Percentiles rank a stretch among this genome's conserved stretches.
Evolutionary conservation across 768 basidiomycete genomes (phyloP).

Genomic region (Phanerodontia chrysosporium): DNA sequence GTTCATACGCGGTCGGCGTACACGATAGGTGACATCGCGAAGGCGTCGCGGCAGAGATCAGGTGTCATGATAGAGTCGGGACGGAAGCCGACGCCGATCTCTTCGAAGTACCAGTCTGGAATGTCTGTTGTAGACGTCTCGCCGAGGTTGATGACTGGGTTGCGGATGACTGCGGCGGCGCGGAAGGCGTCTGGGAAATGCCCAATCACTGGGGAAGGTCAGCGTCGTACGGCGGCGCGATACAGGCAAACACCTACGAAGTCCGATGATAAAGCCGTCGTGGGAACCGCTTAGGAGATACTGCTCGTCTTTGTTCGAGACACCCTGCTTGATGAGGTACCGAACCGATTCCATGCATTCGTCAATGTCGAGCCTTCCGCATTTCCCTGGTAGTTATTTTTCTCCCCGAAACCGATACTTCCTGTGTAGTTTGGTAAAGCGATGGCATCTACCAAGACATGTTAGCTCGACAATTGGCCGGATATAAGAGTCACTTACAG

Average conservation of each 20-base stretch:
- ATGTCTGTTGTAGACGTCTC: slow-evolving; percentile 59
- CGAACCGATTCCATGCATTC: slow-evolving; percentile 55
- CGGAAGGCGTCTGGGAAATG: slow-evolving; percentile 60
- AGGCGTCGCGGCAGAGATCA: slow-evolving; percentile 39
- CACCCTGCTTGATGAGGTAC: slow-evolving; percentile 45
- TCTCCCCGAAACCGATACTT: slow-evolving; percentile 61
- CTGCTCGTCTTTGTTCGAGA: slow-evolving; percentile 48
- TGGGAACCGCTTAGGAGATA: slow-evolving; percentile 66
- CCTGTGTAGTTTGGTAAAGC: slow-evolving; percentile 67
- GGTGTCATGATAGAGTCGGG: slow-evolving; percentile 38
- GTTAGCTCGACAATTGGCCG: too few relatives aligned
- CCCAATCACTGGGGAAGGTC: slow-evolving; percentile 49
- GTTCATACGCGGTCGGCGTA: slow-evolving; percentile 46
- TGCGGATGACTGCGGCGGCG: slow-evolving; percentile 60
- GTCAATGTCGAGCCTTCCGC: slow-evolving; percentile 61
- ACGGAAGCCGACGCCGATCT: slow-evolving; percentile 33
- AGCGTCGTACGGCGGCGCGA: background rate
- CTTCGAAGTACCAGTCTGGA: slow-evolving; percentile 59
- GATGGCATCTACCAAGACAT: slow-evolving; percentile 63
- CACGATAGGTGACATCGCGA: slow-evolving; percentile 49
- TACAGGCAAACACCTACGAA: slow-evolving; percentile 38
- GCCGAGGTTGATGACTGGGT: slow-evolving; percentile 64
- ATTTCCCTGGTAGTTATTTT: slow-evolving; percentile 51
- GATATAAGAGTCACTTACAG: too few relatives aligned
- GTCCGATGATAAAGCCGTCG: slow-evolving; percentile 60